A percentile compares a stretch with the other conserved stretches of the same genome.
Conservation (phyloP, 208 protist genomes). For the Crithidia bombi region DNA sequence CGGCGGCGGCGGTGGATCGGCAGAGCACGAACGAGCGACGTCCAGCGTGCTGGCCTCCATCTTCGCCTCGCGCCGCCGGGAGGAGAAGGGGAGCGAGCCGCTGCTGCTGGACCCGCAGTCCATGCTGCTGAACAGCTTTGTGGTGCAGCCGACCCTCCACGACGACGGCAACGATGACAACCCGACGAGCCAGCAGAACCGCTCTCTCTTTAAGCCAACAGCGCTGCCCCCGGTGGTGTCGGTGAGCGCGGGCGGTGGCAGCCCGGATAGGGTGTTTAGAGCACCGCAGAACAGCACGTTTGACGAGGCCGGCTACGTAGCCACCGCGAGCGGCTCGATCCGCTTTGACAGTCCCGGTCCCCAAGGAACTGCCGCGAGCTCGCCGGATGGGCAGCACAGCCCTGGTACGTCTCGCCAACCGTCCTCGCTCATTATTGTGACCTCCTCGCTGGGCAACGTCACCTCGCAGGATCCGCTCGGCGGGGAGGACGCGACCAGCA, state of each 20-base stretch:
- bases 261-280: not conserved
- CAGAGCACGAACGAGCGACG: conserved; percentile 4
- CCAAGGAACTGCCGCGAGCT: not conserved
- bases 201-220: not conserved
- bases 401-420: not conserved
- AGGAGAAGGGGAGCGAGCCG: conserved; percentile 16
- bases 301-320: conserved; percentile 4
- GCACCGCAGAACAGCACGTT: conserved; percentile 10
- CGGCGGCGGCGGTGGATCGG: not conserved
- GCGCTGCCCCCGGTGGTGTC: not conserved
- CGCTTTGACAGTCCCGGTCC: not conserved
- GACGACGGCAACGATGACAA: conserved; percentile 1
- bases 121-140: conserved; percentile 41
- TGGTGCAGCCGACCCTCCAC: conserved; percentile 27
- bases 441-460: conserved; percentile 3
- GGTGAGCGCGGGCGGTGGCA: not conserved
- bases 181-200: not conserved
- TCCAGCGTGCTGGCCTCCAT: conserved; percentile 12
- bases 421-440: conserved; percentile 15
- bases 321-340: not conserved
- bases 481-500: not conserved
- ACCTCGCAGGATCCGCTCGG: conserved; percentile 11
- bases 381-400: not conserved
- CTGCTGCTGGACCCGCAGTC: conserved; percentile 25
- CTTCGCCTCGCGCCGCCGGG: conserved; percentile 17